These are phyloP conservation scores for Podila epicladia DNA, from an alignment of 192 early-diverging fungal species.

Conservation along the genomic window DNA sequence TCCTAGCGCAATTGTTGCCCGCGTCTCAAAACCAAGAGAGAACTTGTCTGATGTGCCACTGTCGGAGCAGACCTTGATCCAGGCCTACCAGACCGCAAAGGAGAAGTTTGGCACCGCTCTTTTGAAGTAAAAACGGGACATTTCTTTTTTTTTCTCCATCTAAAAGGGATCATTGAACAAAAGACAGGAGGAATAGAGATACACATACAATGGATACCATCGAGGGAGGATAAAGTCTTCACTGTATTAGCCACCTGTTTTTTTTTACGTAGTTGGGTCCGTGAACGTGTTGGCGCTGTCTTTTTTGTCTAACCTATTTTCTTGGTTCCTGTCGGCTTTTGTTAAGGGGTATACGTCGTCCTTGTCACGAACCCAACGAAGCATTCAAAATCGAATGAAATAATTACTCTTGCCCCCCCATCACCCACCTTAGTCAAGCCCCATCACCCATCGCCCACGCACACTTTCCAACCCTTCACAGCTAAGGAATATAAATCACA, in stretches of 20 bases:
- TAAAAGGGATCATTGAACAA: too few relatives aligned
- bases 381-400: background rate
- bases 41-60: slow-evolving; percentile 79
- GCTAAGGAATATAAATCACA: background rate
- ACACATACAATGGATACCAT: too few relatives aligned
- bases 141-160: background rate
- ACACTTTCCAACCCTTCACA: slow-evolving; percentile 2
- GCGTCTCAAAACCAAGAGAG: slow-evolving; percentile 80
- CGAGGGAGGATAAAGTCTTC: too few relatives aligned
- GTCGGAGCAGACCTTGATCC: slow-evolving; percentile 78
- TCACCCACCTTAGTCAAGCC: background rate
- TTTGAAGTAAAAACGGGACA: background rate
- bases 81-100: slow-evolving; percentile 81
- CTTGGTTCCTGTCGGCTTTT: background rate
- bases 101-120: slow-evolving; percentile 73
- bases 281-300: too few relatives aligned
- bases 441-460: background rate
- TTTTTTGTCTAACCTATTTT: too few relatives aligned
- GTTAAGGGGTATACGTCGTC: background rate
- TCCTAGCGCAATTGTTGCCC: slow-evolving; percentile 75
- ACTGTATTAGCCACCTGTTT: too few relatives aligned
- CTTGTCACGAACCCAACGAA: background rate
- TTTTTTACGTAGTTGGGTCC: too few relatives aligned
- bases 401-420: background rate
- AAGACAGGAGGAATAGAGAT: background rate